phyloP scores from a whole-genome alignment of 805 yeast species.

The Groenewaldozyma tartarivorans region DNA sequence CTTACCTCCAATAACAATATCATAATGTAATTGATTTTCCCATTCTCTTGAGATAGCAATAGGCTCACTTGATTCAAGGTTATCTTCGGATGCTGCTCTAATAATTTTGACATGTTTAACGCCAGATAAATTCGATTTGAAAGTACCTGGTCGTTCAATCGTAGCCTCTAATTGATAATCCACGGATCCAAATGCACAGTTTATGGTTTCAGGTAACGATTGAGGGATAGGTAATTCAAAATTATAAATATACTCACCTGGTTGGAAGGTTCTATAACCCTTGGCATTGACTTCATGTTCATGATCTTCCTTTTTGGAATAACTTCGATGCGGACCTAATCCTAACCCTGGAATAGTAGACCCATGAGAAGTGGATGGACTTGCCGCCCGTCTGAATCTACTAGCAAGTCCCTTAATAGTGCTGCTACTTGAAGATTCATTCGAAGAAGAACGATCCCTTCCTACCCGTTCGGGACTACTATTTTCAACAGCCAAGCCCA shows the following conservation, averaged over 20 bases:
- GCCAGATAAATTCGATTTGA: slow-evolving; percentile 66
- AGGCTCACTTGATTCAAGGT: slow-evolving; percentile 86
- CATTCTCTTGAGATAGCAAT: slow-evolving; percentile 83
- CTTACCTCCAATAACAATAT: slow-evolving; percentile 84
- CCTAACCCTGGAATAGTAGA: slow-evolving; percentile 12
- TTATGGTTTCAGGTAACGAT: slow-evolving; percentile 69
- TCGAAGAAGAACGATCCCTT: slow-evolving; percentile 9
- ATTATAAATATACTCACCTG: slow-evolving; percentile 88
- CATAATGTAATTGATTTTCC: slow-evolving; percentile 88
- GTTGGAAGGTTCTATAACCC: slow-evolving; percentile 47
- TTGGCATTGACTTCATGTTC: slow-evolving; percentile 18
- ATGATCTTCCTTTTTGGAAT: slow-evolving; percentile 18
- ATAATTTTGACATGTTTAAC: slow-evolving; percentile 55
- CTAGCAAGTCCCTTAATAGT: slow-evolving; percentile 15
- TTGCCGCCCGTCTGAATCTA: slow-evolving; percentile 18
- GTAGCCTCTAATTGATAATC: slow-evolving; percentile 58
- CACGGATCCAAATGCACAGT: slow-evolving; percentile 75
- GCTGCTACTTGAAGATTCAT: slow-evolving; percentile 8
- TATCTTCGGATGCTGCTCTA: slow-evolving; percentile 66
- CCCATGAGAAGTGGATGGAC: slow-evolving; percentile 14
- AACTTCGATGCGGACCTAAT: slow-evolving; percentile 21
- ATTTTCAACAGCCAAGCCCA: background rate
- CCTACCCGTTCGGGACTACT: slow-evolving; percentile 2
- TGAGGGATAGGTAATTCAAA: slow-evolving; percentile 85
- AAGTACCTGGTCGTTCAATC: slow-evolving; percentile 73